Evolutionary conservation across 805 yeast species (phyloP), one percentile per base, ranked within the genome.

Genomic region (Kodamaea leandrae): DNA sequence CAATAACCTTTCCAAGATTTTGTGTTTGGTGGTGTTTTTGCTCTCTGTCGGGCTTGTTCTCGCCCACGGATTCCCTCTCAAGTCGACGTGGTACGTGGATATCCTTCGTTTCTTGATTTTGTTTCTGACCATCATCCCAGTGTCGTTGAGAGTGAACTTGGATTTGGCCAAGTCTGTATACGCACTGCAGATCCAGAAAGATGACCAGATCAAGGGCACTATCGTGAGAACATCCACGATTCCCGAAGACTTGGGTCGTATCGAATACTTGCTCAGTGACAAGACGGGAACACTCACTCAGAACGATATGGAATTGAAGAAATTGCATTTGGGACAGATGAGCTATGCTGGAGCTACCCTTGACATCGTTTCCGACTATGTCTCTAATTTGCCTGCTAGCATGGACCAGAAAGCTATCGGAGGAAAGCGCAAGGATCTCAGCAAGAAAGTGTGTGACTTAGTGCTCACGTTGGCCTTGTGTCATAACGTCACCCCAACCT

Each of bases 201-300:
- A 93, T 59, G 49, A 58, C 12, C 72, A 80, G 3, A 93, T 93
- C 14, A 82, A 87, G 2, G 87, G 82, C 6, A 90, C 98, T 0
- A 80, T 95, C 39, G 99, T 95, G 4, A 79, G 99, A 57, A 93
- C 99, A 1, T 87, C 96, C 42, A 95, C 99, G 0, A 93, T 93
- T 33, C 99, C 99, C 1, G 99, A 93, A 62, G 99, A 93, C 64
- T 71, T 93, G 48, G 99, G 99, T 19, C 75, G 99, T 51, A 86
- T 93, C 32, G 98, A 93, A 62, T 93, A 93, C 60, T 64, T 93
- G 42, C 71, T 93, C 33, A 83, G 90, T 47, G 99, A 93, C 62
- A 93, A 93, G 56, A 93, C 99, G 0, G 99, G 99, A 27, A 93
- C 99, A 1, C 74, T 93, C 50, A 93, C 99, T 4, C 97, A 91